Conservation (phyloP, 306 rosid genomes). For the Acacia melanoxylon region DNA sequence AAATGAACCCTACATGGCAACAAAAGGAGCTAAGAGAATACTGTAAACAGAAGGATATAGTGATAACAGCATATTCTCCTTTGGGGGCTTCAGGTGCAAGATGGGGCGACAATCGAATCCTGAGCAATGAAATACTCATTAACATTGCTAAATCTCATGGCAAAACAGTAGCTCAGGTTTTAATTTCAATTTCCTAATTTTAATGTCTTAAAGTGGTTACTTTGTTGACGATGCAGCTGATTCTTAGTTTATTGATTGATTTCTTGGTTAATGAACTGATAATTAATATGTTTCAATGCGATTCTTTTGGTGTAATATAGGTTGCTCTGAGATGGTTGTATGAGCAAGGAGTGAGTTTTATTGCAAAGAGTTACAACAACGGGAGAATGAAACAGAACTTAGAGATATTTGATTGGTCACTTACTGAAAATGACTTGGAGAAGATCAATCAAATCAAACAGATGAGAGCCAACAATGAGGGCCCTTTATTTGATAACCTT, state of each 20-base stretch:
- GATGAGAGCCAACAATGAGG: background rate
- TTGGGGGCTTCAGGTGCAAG: background rate
- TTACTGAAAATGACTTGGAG: background rate
- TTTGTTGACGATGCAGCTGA: too few relatives aligned
- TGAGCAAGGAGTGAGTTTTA: background rate
- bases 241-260: background rate
- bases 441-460: background rate
- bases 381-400: background rate
- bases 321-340: background rate
- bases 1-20: background rate
- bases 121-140: background rate
- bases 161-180: background rate
- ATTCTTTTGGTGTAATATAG: background rate
- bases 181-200: background rate
- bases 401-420: background rate
- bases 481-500: background rate
- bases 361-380: background rate
- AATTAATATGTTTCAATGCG: background rate
- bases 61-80: background rate
- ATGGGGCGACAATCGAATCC: background rate
- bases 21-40: background rate
- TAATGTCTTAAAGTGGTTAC: too few relatives aligned
- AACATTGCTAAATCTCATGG: background rate
- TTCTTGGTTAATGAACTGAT: background rate
- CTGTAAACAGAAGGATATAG: background rate